phyloP scores from a whole-genome alignment of 78 protist genomes.

The Dictyostelium brefeldianum region DNA sequence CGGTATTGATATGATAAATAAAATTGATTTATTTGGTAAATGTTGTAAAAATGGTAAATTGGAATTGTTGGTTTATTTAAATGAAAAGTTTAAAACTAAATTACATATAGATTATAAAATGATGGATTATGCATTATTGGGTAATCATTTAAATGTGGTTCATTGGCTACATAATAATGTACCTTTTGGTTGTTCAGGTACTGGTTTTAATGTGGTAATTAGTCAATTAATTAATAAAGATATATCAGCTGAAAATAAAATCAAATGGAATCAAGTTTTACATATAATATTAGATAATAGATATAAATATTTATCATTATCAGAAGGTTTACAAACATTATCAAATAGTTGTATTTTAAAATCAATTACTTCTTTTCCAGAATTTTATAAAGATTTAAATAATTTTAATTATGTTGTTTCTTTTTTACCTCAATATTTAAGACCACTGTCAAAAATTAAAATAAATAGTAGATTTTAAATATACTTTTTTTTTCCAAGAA shows the following conservation, averaged over 20 bases:
- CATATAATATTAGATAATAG: too few relatives aligned
- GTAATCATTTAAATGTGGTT: neutral
- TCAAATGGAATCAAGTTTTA: neutral
- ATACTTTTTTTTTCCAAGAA: too few relatives aligned
- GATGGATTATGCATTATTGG: neutral
- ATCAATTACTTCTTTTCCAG: neutral
- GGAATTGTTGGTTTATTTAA: neutral
- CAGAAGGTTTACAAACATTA: neutral
- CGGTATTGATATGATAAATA: neutral
- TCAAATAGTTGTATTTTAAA: neutral
- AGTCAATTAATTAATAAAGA: neutral
- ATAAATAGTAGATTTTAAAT: too few relatives aligned
- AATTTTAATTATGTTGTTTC: slow-evolving; percentile 2
- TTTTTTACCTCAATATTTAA: neutral
- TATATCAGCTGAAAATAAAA: neutral
- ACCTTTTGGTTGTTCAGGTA: neutral
- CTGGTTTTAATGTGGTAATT: neutral
- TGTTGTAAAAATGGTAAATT: neutral
- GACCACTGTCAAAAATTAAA: too few relatives aligned
- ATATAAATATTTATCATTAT: too few relatives aligned
- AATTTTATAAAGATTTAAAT: neutral
- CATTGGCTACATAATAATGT: neutral
- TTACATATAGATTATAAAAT: neutral
- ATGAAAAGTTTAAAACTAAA: neutral
- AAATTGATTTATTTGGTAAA: neutral